Evolutionary conservation across 345 rosid species (phyloP).

Genomic region (Eucalyptus sp.): DNA sequence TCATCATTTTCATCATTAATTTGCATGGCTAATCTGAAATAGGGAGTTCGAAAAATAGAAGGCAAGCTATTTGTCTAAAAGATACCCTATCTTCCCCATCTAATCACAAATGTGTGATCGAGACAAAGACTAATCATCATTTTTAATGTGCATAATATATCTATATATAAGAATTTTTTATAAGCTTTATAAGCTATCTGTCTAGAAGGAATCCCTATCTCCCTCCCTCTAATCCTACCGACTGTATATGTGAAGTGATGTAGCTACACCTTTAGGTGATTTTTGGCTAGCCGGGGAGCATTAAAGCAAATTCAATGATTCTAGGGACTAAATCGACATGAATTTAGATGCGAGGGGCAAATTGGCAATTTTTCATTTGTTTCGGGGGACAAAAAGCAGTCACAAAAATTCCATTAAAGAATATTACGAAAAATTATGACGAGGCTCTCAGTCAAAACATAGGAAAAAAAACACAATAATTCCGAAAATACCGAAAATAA

Average conservation of each 20-base stretch:
- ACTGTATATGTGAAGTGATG: neutral
- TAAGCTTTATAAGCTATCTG: neutral
- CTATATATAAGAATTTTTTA: neutral
- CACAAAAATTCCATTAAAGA: neutral
- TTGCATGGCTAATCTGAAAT: neutral
- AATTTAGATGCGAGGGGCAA: neutral
- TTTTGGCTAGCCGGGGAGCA: neutral
- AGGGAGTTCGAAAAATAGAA: neutral
- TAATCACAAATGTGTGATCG: neutral
- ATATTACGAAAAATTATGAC: neutral
- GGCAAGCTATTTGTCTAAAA: neutral
- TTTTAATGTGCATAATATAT: neutral
- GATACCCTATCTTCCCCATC: neutral
- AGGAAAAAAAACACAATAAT: too few relatives aligned
- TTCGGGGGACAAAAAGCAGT: neutral
- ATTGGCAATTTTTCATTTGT: neutral
- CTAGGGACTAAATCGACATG: neutral
- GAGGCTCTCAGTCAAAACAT: neutral
- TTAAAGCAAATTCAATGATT: neutral
- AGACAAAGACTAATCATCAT: neutral
- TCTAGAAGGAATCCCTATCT: neutral
- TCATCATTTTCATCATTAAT: neutral
- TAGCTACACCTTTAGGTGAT: neutral
- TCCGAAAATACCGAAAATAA: neutral
- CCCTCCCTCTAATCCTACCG: neutral